Percentiles rank a stretch among this genome's conserved stretches.
These are phyloP conservation scores for Colletotrichum navitas DNA, from an alignment of 2,329 filamentous ascomycete genomes.

Conservation along the genomic window DNA sequence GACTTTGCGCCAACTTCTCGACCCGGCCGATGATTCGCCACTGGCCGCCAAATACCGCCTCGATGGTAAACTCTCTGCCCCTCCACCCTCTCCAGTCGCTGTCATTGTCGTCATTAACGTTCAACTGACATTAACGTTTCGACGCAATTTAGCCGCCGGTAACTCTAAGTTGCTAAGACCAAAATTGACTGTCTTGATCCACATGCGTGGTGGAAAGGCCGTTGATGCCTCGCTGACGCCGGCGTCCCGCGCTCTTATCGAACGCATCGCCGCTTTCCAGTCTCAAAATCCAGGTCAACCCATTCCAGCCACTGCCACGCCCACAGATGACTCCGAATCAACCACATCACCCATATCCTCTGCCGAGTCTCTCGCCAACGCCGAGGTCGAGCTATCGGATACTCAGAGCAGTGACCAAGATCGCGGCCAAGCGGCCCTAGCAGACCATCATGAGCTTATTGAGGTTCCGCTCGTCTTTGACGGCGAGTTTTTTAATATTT, in stretches of 20 bases:
- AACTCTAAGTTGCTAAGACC: conserved; percentile 69
- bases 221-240: conserved; percentile 77
- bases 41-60: conserved; percentile 68
- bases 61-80: conserved; percentile 55
- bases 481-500: conserved; percentile 81
- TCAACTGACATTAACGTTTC: neutral
- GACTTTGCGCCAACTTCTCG: conserved; percentile 75
- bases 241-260: conserved; percentile 73
- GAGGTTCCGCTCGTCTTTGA: conserved; percentile 84
- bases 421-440: neutral
- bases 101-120: neutral
- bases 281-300: conserved; percentile 8
- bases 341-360: neutral
- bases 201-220: conserved; percentile 74
- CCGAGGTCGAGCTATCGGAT: conserved; percentile 39
- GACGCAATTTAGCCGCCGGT: conserved; percentile 49
- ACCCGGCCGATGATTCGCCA: conserved; percentile 60
- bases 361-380: conserved; percentile 1
- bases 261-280: conserved; percentile 64
- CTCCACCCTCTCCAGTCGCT: neutral
- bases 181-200: conserved; percentile 77
- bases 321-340: neutral
- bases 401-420: conserved; percentile 31
- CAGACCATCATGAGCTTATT: conserved; percentile 56
- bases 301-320: neutral